Percentiles rank a stretch among this genome's conserved stretches.
Conservation (phyloP, 352 stramenopile genomes). For the Elongisporangium undulatum region DNA sequence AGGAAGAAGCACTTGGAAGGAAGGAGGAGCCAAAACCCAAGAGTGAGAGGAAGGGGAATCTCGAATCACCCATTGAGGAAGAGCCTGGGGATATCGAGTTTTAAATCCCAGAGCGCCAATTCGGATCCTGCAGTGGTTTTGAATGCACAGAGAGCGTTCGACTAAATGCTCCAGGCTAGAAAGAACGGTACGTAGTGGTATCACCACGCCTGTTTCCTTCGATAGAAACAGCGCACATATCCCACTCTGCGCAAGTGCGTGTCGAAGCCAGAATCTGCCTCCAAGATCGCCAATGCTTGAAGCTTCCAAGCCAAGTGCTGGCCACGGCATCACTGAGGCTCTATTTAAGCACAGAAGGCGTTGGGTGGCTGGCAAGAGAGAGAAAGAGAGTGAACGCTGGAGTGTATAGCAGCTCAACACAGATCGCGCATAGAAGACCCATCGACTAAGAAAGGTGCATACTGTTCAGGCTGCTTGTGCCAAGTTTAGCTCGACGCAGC, state of each 20-base stretch:
- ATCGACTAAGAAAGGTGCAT: not conserved
- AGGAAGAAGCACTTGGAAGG: not conserved
- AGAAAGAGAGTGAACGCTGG: not conserved
- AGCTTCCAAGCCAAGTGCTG: not conserved
- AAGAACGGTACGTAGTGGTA: not conserved
- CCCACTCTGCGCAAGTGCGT: not conserved
- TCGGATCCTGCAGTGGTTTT: not conserved
- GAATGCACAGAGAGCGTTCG: not conserved
- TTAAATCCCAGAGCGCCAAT: not conserved
- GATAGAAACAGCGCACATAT: not conserved
- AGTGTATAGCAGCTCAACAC: not conserved
- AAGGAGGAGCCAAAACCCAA: not conserved
- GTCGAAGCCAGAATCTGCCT: not conserved
- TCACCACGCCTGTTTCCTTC: not conserved
- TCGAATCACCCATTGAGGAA: too few species aligned
- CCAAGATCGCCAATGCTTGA: not conserved
- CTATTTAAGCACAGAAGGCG: not conserved
- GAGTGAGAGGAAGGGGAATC: not conserved
- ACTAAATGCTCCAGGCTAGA: not conserved
- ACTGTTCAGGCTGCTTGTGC: not conserved
- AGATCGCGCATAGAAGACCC: not conserved
- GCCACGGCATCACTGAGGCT: not conserved
- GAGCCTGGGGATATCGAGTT: too few species aligned
- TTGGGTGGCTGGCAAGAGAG: not conserved
- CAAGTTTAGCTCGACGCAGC: not conserved